A percentile compares a stretch with the other conserved stretches of the same genome.
Conservation (phyloP, 345 rosid genomes). For the Syzygium aromaticum region DNA sequence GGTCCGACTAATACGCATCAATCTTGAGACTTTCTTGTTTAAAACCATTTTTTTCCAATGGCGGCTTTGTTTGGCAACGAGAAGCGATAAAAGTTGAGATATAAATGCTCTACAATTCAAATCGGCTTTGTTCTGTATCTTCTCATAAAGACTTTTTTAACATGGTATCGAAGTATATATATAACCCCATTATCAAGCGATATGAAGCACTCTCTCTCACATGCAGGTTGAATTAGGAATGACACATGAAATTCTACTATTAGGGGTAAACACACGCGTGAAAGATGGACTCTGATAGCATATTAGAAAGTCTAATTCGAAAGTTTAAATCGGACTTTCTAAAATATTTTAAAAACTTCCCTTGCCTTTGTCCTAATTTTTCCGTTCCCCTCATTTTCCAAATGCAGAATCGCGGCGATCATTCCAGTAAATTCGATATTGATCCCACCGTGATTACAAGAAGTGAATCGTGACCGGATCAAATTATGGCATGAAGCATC, state of each 20-base stretch:
- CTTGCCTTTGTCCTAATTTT: background rate
- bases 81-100: background rate
- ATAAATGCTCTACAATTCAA: background rate
- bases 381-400: background rate
- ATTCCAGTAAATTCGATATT: background rate
- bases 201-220: background rate
- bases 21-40: background rate
- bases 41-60: background rate
- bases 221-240: fast-evolving
- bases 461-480: background rate
- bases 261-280: fast-evolving
- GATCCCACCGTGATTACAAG: background rate
- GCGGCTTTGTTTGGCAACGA: background rate
- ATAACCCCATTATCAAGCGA: background rate
- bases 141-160: background rate
- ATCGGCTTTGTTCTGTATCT: too few species aligned
- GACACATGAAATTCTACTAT: background rate
- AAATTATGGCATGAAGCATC: background rate
- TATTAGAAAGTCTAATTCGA: fast-evolving
- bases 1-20: background rate
- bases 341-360: background rate
- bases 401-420: background rate
- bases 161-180: fast-evolving
- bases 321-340: fast-evolving
- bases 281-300: background rate